These are phyloP conservation scores for Clarireedia paspali DNA, from an alignment of 2,329 filamentous ascomycete species.

Conservation along the genomic window DNA sequence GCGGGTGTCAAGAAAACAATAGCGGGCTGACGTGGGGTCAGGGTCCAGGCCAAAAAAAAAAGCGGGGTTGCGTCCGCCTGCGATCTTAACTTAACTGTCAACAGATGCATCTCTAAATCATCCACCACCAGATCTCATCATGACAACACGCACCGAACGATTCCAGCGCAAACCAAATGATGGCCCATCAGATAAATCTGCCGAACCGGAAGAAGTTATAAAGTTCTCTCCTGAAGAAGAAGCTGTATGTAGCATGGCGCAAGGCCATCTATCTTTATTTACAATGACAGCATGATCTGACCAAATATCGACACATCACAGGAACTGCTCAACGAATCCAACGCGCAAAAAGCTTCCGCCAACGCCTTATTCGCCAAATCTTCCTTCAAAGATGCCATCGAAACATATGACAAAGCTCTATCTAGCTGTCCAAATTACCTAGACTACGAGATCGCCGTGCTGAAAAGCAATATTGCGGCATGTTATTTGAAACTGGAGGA, in stretches of 20 bases:
- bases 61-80: no score
- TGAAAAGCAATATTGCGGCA: conserved; percentile 82
- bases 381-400: conserved; percentile 69
- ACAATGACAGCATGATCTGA: no score
- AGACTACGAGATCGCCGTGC: conserved; percentile 79
- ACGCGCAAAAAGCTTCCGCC: conserved; percentile 64
- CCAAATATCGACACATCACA: conserved; percentile 27
- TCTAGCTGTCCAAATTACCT: conserved; percentile 74
- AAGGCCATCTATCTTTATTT: no score
- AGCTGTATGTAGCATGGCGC: conserved; percentile 26
- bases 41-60: no score
- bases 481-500: conserved; percentile 79
- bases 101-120: neutral
- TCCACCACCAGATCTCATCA: conserved; percentile 10
- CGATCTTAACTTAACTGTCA: no score
- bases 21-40: neutral
- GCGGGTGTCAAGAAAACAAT: neutral
- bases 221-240: conserved; percentile 37
- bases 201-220: conserved; percentile 23
- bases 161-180: conserved; percentile 28
- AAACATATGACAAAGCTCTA: conserved; percentile 75
- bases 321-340: conserved; percentile 64
- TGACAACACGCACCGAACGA: conserved; percentile 27
- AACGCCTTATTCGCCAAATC: conserved; percentile 71
- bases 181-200: conserved; percentile 10